phyloP scores from a whole-genome alignment of 106 monocot species.

The Dendrobium chrysotoxum region DNA sequence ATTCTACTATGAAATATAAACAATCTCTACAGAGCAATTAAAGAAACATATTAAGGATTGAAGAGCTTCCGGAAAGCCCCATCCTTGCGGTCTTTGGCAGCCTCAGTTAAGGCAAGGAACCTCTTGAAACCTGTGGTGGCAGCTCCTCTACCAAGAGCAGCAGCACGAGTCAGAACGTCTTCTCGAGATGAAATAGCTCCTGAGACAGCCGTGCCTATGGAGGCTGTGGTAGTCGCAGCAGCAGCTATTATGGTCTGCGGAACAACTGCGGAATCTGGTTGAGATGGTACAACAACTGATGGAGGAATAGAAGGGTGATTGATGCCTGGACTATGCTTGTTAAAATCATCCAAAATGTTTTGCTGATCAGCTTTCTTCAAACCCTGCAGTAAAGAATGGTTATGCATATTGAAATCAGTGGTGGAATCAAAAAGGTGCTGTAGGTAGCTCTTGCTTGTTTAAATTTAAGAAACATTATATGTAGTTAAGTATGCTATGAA shows the following conservation, averaged over 20 bases:
- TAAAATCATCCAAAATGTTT: conserved; percentile 84
- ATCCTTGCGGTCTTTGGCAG: conserved; percentile 92
- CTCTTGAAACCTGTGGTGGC: conserved; percentile 98
- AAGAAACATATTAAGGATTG: conserved; percentile 30
- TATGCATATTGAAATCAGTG: too few relatives aligned
- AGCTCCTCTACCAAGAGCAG: conserved; percentile 98
- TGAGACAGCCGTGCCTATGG: not conserved
- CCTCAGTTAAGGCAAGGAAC: conserved; percentile 95
- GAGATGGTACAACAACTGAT: conserved; percentile 25
- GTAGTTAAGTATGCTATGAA: too few relatives aligned
- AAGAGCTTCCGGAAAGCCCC: conserved; percentile 95
- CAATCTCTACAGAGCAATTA: too few relatives aligned
- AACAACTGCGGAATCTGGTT: conserved; percentile 9
- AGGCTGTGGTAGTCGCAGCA: conserved; percentile 1
- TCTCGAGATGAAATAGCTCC: conserved; percentile 56
- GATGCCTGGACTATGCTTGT: conserved; percentile 61
- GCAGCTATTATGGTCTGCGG: conserved; percentile 9
- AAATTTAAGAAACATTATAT: too few relatives aligned
- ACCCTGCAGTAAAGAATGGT: conserved; percentile 30
- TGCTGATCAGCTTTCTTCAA: conserved; percentile 93
- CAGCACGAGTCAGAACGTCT: conserved; percentile 95
- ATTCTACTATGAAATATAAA: too few relatives aligned
- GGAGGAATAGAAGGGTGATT: conserved; percentile 51
- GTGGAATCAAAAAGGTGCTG: too few relatives aligned
- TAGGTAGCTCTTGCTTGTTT: too few relatives aligned